A percentile compares a stretch with the other conserved stretches of the same genome.
These are phyloP conservation scores for Hemileccinum rubropunctum DNA, from an alignment of 768 basidiomycete species.

Conservation along the genomic window DNA sequence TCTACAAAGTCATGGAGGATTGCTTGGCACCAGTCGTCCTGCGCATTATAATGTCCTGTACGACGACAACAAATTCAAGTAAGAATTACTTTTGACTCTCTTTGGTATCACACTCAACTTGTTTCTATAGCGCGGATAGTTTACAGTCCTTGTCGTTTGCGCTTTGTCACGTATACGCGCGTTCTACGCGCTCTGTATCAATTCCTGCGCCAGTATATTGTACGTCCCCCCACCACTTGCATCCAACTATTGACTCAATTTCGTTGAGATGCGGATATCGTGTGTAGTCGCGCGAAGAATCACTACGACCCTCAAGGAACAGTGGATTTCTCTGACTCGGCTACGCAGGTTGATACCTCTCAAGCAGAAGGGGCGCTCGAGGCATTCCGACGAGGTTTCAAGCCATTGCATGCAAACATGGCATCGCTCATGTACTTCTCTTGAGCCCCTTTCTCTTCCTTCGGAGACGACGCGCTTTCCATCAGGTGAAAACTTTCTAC, in stretches of 20 bases:
- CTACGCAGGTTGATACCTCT: slow-evolving; percentile 44
- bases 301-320: slow-evolving; percentile 67
- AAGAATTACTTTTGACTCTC: not conserved
- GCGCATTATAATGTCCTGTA: slow-evolving; percentile 49
- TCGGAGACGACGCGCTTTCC: no score
- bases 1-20: slow-evolving; percentile 71
- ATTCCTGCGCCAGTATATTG: slow-evolving; percentile 84
- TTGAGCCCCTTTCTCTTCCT: slow-evolving; percentile 8
- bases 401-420: slow-evolving; percentile 52
- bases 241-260: not conserved
- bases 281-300: slow-evolving; percentile 76
- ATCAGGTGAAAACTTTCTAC: not conserved
- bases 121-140: slow-evolving; percentile 50
- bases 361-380: slow-evolving; percentile 43
- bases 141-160: slow-evolving; percentile 72
- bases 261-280: slow-evolving; percentile 66
- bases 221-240: slow-evolving; percentile 32
- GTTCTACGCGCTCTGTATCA: slow-evolving; percentile 77
- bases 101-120: slow-evolving; percentile 5
- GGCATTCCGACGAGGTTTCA: slow-evolving; percentile 52
- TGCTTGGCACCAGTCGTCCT: slow-evolving; percentile 72
- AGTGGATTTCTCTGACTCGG: slow-evolving; percentile 58
- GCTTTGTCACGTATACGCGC: slow-evolving; percentile 77
- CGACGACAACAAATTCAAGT: slow-evolving; percentile 64
- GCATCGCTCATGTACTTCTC: slow-evolving; percentile 60